These are phyloP conservation scores for Papiliotrema laurentii DNA, from an alignment of 1,284 basidiomycete species.

Conservation along the genomic window DNA sequence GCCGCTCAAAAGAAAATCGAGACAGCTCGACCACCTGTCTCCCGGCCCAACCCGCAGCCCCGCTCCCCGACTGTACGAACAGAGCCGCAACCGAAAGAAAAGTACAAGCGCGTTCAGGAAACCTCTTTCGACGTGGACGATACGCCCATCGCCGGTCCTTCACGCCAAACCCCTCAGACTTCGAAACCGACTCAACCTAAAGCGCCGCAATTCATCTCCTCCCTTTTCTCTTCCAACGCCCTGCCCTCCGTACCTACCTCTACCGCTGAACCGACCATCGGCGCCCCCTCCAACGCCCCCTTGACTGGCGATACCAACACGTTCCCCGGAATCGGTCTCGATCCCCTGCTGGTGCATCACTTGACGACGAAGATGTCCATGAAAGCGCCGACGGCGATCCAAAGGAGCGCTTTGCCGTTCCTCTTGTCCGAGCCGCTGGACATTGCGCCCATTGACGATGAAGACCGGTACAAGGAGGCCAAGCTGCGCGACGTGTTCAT, in stretches of 20 bases:
- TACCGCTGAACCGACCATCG: slow-evolving; percentile 16
- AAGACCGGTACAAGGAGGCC: slow-evolving; percentile 10
- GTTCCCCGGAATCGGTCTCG: slow-evolving; percentile 70
- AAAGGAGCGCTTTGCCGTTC: slow-evolving; percentile 72
- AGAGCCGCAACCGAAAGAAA: neutral
- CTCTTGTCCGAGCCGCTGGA: slow-evolving; percentile 54
- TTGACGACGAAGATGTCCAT: slow-evolving; percentile 78
- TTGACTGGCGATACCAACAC: slow-evolving; percentile 62
- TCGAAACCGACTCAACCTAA: slow-evolving; percentile 8
- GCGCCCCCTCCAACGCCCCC: slow-evolving; percentile 76
- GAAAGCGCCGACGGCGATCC: slow-evolving; percentile 83
- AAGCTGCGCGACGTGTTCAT: slow-evolving; percentile 79
- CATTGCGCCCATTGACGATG: slow-evolving; percentile 28
- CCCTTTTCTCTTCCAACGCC: slow-evolving; percentile 69
- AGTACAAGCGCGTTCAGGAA: neutral
- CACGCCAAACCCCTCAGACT: slow-evolving; percentile 33
- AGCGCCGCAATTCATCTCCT: slow-evolving; percentile 74
- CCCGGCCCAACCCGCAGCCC: neutral
- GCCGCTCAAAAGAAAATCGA: neutral
- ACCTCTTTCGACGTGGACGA: neutral
- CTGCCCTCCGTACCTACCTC: slow-evolving; percentile 19
- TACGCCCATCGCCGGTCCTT: slow-evolving; percentile 15
- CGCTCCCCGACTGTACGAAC: neutral
- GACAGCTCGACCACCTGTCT: neutral
- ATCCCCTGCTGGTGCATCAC: slow-evolving; percentile 76